Conservation (phyloP, 2,329 filamentous ascomycete species). For the Metarhizium album region DNA sequence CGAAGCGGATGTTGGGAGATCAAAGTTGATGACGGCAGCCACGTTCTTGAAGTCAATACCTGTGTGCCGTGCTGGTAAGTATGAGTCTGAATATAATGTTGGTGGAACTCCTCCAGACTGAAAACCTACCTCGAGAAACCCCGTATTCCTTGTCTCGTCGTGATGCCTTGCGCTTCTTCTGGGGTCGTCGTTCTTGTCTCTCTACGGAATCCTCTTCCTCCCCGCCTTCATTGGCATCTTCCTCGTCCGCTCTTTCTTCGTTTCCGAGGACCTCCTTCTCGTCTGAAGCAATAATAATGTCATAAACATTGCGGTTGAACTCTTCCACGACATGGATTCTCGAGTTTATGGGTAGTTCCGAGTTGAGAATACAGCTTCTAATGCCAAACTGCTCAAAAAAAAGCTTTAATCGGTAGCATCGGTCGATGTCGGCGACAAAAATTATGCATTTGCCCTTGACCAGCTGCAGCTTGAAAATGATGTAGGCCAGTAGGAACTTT, state of each 20-base stretch:
- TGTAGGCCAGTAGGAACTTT: conserved; percentile 86
- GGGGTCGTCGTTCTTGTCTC: conserved; percentile 16
- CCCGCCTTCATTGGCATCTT: conserved; percentile 33
- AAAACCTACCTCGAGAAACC: conserved; percentile 63
- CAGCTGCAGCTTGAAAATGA: conserved; percentile 89
- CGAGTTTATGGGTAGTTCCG: conserved; percentile 86
- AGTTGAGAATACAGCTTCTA: conserved; percentile 86
- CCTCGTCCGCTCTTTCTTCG: conserved; percentile 34
- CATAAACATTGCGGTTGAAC: conserved; percentile 94
- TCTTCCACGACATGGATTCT: conserved; percentile 91
- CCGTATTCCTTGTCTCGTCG: conserved; percentile 80
- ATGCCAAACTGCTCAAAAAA: conserved; percentile 97
- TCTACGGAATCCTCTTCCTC: conserved; percentile 22
- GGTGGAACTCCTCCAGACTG: conserved; percentile 4
- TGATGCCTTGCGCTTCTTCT: conserved; percentile 33
- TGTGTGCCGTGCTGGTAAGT: conserved; percentile 3
- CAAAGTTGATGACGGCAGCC: conserved; percentile 90
- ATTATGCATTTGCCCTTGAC: conserved; percentile 79
- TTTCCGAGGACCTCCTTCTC: conserved; percentile 75
- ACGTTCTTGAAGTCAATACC: conserved; percentile 92
- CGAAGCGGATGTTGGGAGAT: conserved; percentile 76
- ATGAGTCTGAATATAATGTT: not conserved
- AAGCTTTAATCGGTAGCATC: conserved; percentile 82
- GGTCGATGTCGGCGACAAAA: conserved; percentile 72
- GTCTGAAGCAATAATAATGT: conserved; percentile 94